These are phyloP conservation scores for Alternaria triticina DNA, from an alignment of 2,329 filamentous ascomycete genomes.

Conservation along the genomic window DNA sequence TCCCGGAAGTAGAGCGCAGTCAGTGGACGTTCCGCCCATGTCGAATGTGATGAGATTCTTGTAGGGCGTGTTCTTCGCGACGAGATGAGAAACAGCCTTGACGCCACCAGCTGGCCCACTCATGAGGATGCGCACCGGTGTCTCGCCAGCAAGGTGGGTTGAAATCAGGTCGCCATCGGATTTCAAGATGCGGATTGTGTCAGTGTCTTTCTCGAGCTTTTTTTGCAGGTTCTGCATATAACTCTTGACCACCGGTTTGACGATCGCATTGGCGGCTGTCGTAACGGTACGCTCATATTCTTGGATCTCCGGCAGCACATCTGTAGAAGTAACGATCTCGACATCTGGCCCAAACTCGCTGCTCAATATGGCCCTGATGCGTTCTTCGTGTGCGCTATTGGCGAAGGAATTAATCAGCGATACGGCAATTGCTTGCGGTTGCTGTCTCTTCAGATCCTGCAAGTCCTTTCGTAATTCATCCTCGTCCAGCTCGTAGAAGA, in stretches of 20 bases:
- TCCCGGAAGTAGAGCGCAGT: constrained; percentile 55
- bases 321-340: constrained; percentile 55
- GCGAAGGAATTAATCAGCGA: constrained; percentile 57
- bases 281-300: constrained; percentile 60
- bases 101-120: constrained; percentile 60
- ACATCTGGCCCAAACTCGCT: constrained; percentile 54
- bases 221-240: constrained; percentile 53
- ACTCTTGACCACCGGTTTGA: constrained; percentile 56
- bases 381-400: constrained; percentile 52
- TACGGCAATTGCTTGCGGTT: constrained; percentile 55
- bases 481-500: constrained; percentile 51
- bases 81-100: constrained; percentile 55
- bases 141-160: constrained; percentile 52
- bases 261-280: constrained; percentile 56
- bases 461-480: constrained; percentile 48
- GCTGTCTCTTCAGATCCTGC: constrained; percentile 48
- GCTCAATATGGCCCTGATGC: constrained; percentile 48
- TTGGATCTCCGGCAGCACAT: constrained; percentile 56
- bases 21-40: constrained; percentile 60
- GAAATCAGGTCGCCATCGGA: constrained; percentile 58
- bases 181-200: constrained; percentile 57
- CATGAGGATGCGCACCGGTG: constrained; percentile 59
- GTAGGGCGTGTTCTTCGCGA: constrained; percentile 54
- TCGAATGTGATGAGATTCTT: constrained; percentile 59
- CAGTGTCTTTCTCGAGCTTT: constrained; percentile 50